These are phyloP conservation scores for Ceratobasidium sp. DNA, from an alignment of 1,284 basidiomycete species.

Conservation along the genomic window DNA sequence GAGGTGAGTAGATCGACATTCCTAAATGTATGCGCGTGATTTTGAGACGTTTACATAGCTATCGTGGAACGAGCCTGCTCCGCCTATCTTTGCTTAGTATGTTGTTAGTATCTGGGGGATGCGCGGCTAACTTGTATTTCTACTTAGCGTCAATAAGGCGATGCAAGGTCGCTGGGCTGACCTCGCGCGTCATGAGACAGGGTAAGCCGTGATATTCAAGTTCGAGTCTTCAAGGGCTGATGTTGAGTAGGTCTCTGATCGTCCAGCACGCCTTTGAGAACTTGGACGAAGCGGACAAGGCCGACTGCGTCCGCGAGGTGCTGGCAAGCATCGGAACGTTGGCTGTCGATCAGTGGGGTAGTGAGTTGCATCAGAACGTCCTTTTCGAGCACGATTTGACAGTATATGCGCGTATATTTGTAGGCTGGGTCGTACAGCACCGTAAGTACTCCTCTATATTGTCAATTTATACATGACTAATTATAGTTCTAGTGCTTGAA, in stretches of 20 bases:
- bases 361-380: conserved; percentile 24
- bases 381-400: background rate
- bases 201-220: conserved; percentile 60
- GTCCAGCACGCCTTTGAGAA: conserved; percentile 85
- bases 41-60: conserved; percentile 59
- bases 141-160: conserved; percentile 79
- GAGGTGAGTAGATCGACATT: conserved; percentile 12
- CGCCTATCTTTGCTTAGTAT: conserved; percentile 85
- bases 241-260: conserved; percentile 42
- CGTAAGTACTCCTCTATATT: conserved; percentile 63
- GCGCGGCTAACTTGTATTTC: conserved; percentile 40
- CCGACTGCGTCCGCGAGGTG: conserved; percentile 80
- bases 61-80: conserved; percentile 78
- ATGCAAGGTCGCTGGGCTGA: conserved; percentile 87
- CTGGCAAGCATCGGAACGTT: conserved; percentile 75
- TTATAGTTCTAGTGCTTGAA: conserved; percentile 70
- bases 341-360: conserved; percentile 85
- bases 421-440: conserved; percentile 68
- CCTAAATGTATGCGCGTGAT: conserved; percentile 6
- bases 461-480: conserved; percentile 19
- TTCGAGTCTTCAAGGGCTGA: background rate
- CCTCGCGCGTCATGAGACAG: conserved; percentile 87
- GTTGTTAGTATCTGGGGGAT: conserved; percentile 54
- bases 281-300: conserved; percentile 81
- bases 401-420: conserved; percentile 68